Percentiles rank a stretch among this genome's conserved stretches.
phyloP scores from a whole-genome alignment of 306 rosid species.

The Ziziphus jujuba region DNA sequence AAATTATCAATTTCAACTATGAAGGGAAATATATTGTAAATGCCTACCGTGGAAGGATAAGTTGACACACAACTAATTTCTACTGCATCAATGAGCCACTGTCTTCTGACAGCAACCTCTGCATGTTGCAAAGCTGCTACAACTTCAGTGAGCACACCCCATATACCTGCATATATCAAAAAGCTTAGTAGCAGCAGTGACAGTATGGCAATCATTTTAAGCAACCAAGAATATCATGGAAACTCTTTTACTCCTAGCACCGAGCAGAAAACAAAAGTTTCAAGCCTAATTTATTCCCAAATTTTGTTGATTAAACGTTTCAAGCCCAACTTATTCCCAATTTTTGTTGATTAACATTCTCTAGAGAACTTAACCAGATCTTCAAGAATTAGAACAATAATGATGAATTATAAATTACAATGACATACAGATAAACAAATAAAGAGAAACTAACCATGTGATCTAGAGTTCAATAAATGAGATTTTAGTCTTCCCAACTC shows the following conservation, averaged over 20 bases:
- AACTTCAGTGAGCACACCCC: constrained; percentile 79
- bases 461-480: constrained; percentile 53
- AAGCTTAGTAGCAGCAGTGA: constrained; percentile 17
- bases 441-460: constrained; percentile 38
- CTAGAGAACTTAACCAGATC: constrained; percentile 27
- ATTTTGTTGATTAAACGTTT: constrained; percentile 8
- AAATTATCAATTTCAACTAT: background rate
- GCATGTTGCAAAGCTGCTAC: constrained; percentile 73
- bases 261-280: background rate
- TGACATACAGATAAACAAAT: background rate
- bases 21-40: background rate
- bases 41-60: constrained; percentile 81
- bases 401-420: background rate
- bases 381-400: background rate
- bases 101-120: constrained; percentile 70
- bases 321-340: background rate
- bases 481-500: constrained; percentile 83
- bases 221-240: background rate
- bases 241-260: background rate
- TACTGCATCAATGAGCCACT: constrained; percentile 82
- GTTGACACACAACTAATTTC: constrained; percentile 82
- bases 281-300: background rate
- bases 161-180: constrained; percentile 51
- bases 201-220: constrained; percentile 12
- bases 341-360: constrained; percentile 2